These are phyloP conservation scores for Scedosporium aurantiacum DNA, from an alignment of 2,329 filamentous ascomycete species.

Conservation along the genomic window DNA sequence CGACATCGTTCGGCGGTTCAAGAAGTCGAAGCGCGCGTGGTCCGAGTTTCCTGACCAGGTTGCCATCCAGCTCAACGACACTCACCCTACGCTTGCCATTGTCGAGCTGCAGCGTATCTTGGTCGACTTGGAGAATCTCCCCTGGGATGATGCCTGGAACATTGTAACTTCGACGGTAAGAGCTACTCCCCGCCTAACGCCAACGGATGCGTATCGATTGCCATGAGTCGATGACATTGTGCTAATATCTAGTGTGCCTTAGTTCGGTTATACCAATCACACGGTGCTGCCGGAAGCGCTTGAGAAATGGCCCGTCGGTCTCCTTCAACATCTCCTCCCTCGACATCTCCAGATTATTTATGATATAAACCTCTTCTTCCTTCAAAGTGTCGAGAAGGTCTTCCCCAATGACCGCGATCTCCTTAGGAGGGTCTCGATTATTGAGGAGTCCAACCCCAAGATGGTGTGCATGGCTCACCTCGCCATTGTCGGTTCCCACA, in stretches of 20 bases:
- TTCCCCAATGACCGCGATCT: conserved; percentile 87
- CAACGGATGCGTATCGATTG: background rate
- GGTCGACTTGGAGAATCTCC: conserved; percentile 76
- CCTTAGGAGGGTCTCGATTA: conserved; percentile 81
- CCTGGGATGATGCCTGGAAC: conserved; percentile 87
- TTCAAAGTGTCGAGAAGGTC: conserved; percentile 78
- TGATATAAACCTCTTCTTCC: conserved; percentile 91
- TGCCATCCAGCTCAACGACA: conserved; percentile 96
- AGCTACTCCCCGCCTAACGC: conserved; percentile 8
- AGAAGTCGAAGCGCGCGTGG: conserved; percentile 90
- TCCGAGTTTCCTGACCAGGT: conserved; percentile 87
- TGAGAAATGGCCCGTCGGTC: conserved; percentile 94
- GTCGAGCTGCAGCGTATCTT: conserved; percentile 92
- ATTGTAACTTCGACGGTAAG: conserved; percentile 60
- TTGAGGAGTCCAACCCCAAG: conserved; percentile 93
- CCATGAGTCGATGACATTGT: background rate
- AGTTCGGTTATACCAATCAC: conserved; percentile 97
- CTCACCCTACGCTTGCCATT: conserved; percentile 90
- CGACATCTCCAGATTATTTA: conserved; percentile 96
- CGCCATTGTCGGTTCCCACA: conserved; percentile 94
- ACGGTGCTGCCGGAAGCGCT: conserved; percentile 93
- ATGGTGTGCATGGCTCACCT: conserved; percentile 97
- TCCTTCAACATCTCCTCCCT: conserved; percentile 85
- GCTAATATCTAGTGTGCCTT: background rate
- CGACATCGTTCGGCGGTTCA: conserved; percentile 95